Base-by-base conservation (phyloP, 2,329 filamentous ascomycete genomes). In the Aspergillus sergii region DNA sequence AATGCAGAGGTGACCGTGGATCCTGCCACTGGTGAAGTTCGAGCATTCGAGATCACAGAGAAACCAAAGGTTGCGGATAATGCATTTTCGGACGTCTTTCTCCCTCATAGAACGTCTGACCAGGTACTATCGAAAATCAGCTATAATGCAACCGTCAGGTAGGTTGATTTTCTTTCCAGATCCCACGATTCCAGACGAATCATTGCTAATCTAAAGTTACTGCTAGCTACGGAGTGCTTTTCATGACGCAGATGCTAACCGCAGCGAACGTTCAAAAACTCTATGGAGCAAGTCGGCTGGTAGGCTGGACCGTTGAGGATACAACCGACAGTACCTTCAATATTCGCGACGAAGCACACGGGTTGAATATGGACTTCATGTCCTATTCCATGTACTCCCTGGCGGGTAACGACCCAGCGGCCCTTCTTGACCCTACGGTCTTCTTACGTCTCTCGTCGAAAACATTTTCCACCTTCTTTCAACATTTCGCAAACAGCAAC, bases 321-420 rank as follows among this genome's bases (percentile, higher is more conserved):
- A 46, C 28, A 48, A 28, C 21, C 28, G 41, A 58, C 41, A 58
- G 36, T 19, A 58, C 56, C 19, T 58, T 46, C 41, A 58, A 45
- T 19, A 58, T 58, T n/a, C 56, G 56, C n/a, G 56, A 58, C 43
- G 56, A 58, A 48, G 45, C 41, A 2, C 46, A 48, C n/a, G 56
- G 56, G 11, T 19, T 58, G 4, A 58, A 58, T 39, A 10, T 58
- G 41, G 41, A 58, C 21, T 58, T 58, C 19, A 58, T 58, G 56
- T 43, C 56, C 19, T 58, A 58, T n/a, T 36, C 41, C 9, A 58
- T 58, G 56, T 58, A 58, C 28, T 58, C 39, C 5, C 12, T 58
- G 28, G 56, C 41, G 19, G 41, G 41, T 19, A 21, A 58, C 12
- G 56, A 58, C 28, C 56, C 56, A 2, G 14, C 39, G 11, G 56